Base-by-base conservation (phyloP, 106 monocot genomes). In the Chionographis japonica region DNA sequence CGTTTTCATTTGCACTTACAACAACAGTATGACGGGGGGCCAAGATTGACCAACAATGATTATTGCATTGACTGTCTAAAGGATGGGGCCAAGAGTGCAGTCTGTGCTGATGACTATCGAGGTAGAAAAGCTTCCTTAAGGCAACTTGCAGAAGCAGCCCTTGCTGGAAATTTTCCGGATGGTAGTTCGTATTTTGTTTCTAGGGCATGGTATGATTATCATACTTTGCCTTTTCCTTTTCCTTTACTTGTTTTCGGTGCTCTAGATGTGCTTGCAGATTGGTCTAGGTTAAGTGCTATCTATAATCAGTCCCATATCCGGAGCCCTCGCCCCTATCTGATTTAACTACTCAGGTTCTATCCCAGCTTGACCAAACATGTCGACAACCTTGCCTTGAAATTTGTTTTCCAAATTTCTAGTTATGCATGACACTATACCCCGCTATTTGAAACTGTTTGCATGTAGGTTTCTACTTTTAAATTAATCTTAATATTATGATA, bases 1-100 rank as follows among this genome's bases (percentile, higher is more conserved):
- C 35, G 15, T 37, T 54, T 39, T 67, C 20, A 17, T 65, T 13
- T 70, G 49, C 43, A 20, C 19, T 3, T 40, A 52, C 5, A 37
- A n/a, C n/a, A n/a, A n/a, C 63, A 90, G 90, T 87, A 91, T 79
- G 84, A 84, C 56, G 86, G 87, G 36, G 95, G 92, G 2, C 92
- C 95, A 36, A 63, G 84, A 71, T 71, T 97, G 49, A 77, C 71
- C 65, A 69, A 65, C 42, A 78, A 85, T 64, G 84, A 89, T 68
- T 75, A 67, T 50, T 97, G 95, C 68, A 77, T 77, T 60, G 79
- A 82, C 12, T 97, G 95, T 65, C 72, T 97, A 18, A 97, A 79
- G 68, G 73, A 81, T 49, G 80, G 53, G 39, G 95, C 92, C 4
- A 77, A 72, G 54, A 74, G 42, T 71, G 69, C 86, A 59, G 89